phyloP scores from a whole-genome alignment of 176 grass and related monocot genomes.

The Thinopyrum elongatum region DNA sequence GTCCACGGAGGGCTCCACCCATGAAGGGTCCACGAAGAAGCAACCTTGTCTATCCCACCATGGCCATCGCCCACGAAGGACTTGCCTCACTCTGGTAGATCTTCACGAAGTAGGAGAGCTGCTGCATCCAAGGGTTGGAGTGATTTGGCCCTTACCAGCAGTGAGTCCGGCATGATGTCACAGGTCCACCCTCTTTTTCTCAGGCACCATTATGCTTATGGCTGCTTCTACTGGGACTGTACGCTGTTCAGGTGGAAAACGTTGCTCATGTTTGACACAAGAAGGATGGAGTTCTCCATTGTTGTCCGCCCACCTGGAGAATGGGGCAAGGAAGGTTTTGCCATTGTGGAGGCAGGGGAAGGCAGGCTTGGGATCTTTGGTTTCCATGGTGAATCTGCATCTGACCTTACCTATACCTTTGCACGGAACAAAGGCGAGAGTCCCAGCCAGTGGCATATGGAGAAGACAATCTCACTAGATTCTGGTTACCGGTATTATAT shows the following conservation, averaged over 20 bases:
- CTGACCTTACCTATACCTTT: constrained; percentile 5
- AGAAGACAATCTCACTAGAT: constrained; percentile 28
- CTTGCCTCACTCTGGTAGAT: too few species aligned
- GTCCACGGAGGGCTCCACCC: too few species aligned
- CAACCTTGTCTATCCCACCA: too few species aligned
- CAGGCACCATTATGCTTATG: constrained; percentile 12
- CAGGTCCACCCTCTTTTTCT: background rate
- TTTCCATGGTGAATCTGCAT: background rate
- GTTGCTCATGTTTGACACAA: constrained; percentile 26
- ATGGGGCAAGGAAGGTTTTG: constrained; percentile 8
- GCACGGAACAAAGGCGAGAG: background rate
- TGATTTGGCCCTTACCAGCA: too few species aligned
- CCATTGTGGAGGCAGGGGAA: constrained; percentile 35
- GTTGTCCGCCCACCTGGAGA: background rate
- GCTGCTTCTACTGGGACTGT: constrained; percentile 30
- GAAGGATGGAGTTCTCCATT: constrained; percentile 30
- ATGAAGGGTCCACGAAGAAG: too few species aligned
- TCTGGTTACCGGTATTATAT: constrained; percentile 3
- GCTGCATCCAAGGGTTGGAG: too few species aligned
- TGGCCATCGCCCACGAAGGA: too few species aligned
- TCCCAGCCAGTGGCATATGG: constrained; percentile 6
- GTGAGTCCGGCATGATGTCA: background rate
- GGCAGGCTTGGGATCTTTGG: constrained; percentile 19
- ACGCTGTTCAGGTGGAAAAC: background rate
- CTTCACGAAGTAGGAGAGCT: too few species aligned